These are phyloP conservation scores for Hyparrhenia diplandra DNA, from an alignment of 176 grass and related monocot genomes.

Conservation along the genomic window DNA sequence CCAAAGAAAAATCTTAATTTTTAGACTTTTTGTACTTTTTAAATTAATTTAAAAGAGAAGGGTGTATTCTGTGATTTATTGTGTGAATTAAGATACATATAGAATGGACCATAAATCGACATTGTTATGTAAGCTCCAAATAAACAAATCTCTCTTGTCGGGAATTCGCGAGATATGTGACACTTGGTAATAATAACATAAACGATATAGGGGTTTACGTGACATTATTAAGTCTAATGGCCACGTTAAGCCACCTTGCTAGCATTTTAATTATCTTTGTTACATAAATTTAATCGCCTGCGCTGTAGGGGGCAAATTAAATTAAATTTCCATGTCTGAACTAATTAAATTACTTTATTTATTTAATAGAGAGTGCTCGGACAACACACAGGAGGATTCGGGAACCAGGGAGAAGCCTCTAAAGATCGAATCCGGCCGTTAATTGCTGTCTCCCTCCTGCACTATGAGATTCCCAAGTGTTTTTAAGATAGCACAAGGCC, in stretches of 20 bases:
- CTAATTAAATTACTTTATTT: no score
- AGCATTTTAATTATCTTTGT: background rate
- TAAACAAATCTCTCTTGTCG: no score
- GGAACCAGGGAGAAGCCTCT: constrained; percentile 15
- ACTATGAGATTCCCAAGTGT: constrained; percentile 38
- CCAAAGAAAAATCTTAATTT: no score
- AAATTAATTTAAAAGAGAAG: no score
- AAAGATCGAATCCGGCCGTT: constrained; percentile 54
- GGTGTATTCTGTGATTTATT: no score
- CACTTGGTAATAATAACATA: background rate
- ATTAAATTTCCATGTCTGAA: no score
- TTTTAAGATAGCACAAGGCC: constrained; percentile 38
- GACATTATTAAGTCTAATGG: background rate
- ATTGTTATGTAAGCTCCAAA: no score
- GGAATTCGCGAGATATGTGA: background rate
- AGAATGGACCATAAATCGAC: no score
- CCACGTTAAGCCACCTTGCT: background rate
- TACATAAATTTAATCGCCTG: no score
- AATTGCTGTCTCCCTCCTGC: constrained; percentile 17
- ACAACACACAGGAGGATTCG: background rate
- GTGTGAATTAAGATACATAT: no score
- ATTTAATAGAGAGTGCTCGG: background rate
- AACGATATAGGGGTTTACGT: background rate
- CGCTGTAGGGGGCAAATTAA: no score
- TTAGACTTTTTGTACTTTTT: no score